phyloP scores from a whole-genome alignment of 2,329 filamentous ascomycete species.

The Colletotrichum siamense region DNA sequence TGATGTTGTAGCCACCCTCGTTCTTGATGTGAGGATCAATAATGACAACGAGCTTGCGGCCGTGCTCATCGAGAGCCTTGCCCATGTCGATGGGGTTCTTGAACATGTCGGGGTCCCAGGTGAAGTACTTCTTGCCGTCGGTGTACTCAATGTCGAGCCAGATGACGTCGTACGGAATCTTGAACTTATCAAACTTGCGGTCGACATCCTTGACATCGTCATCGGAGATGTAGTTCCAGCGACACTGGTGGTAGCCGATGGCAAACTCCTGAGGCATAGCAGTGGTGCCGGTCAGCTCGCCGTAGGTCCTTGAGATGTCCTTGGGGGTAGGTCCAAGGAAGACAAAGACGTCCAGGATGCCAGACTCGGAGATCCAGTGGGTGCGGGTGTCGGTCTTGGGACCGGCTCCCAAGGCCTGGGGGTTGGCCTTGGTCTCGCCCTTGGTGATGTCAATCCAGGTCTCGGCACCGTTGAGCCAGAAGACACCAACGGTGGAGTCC shows the following conservation, averaged over 20 bases:
- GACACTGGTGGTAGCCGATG: slow-evolving; percentile 94
- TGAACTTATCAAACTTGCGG: slow-evolving; percentile 91
- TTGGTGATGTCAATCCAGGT: slow-evolving; percentile 98
- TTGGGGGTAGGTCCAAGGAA: slow-evolving; percentile 89
- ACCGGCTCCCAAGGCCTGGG: slow-evolving; percentile 73
- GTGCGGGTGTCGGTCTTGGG: slow-evolving; percentile 81
- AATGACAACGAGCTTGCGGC: slow-evolving; percentile 90
- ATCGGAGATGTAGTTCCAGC: slow-evolving; percentile 98
- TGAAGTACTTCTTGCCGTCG: slow-evolving; percentile 97
- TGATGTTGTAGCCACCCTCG: slow-evolving; percentile 75
- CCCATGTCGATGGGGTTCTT: slow-evolving; percentile 86
- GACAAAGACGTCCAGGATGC: slow-evolving; percentile 89
- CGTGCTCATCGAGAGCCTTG: slow-evolving; percentile 82
- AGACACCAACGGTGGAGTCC: slow-evolving; percentile 91
- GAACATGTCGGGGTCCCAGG: slow-evolving; percentile 92
- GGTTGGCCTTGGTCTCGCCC: slow-evolving; percentile 74
- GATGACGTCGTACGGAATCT: slow-evolving; percentile 97
- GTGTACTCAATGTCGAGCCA: slow-evolving; percentile 99
- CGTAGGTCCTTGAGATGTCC: slow-evolving; percentile 82
- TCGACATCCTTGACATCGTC: slow-evolving; percentile 98
- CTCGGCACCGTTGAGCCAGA: slow-evolving; percentile 97
- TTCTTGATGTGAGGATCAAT: slow-evolving; percentile 99
- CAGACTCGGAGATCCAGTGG: slow-evolving; percentile 96
- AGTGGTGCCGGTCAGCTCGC: slow-evolving; percentile 89
- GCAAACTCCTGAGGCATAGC: slow-evolving; percentile 92